Evolutionary conservation across 345 rosid species (phyloP), one percentile per base, ranked within the genome.

Genomic region (Camelina hispida): DNA sequence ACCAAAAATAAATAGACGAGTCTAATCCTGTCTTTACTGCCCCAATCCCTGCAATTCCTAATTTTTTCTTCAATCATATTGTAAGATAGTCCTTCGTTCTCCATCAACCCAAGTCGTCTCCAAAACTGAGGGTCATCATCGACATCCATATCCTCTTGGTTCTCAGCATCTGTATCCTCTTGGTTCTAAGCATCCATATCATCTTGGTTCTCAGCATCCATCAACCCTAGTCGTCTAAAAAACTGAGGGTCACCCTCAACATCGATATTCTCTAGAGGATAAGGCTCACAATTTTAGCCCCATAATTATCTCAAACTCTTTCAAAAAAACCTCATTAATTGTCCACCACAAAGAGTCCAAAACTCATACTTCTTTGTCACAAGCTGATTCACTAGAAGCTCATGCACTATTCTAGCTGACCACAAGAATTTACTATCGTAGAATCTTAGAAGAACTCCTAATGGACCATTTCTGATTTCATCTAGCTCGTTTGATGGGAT

Each of bases 61-160:
- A 55, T 22, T 59, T 59, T 35, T 59, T 35, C 25, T 59, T 35
- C 18, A 34, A 59, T 35, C 12, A 16, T 17, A 4, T 1, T 35
- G 28, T 34, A 59, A 34, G 64, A 59, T 37, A 40, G 15, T 35
- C 3, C 8, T 16, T 6, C 17, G 0, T 28, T 34, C 1, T 35
- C 28, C 15, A 5, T 10, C 15, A 37, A 35, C 2, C 64, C 46
- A 35, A 35, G 23, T 59, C 46, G 46, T 35, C 11, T 17, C 46
- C 64, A 35, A 35, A 35, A 59, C 25, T 3, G 15, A 35, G 46
- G 64, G 18, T 59, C 64, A 34, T 35, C 63, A 13, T 58, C 44
- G 9, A 7, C 46, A 42, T 11, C 46, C 46, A 42, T 1, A 42
- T 4, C 37, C 37, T 34, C 37, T 34, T 34, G 37, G 7, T 34